phyloP scores from a whole-genome alignment of 208 protist genomes.

The Strigomonas galati region DNA sequence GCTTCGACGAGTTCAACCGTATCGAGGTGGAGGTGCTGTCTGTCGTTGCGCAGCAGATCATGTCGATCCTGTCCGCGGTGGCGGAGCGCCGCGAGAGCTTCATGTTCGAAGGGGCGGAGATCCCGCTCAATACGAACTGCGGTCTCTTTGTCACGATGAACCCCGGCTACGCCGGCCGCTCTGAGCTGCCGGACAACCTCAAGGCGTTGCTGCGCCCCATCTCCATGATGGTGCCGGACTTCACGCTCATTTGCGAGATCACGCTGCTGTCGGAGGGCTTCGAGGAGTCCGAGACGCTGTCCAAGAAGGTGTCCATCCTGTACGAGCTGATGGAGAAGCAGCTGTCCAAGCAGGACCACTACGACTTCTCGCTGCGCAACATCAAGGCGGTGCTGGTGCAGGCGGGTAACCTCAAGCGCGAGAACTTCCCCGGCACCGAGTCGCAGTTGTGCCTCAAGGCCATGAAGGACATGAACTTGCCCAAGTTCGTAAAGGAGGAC shows the following conservation, averaged over 20 bases:
- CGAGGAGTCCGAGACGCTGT: conserved; percentile 90
- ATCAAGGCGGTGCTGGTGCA: conserved; percentile 96
- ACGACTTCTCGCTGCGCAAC: conserved; percentile 98
- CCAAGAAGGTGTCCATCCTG: conserved; percentile 96
- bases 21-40: conserved; percentile 98
- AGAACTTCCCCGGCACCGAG: conserved; percentile 90
- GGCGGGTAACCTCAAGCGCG: conserved; percentile 93
- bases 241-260: conserved; percentile 97
- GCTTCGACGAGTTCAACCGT: conserved; percentile 99
- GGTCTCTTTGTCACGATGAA: conserved; percentile 99
- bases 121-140: conserved; percentile 94
- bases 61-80: conserved; percentile 91
- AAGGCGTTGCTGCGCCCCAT: conserved; percentile 97
- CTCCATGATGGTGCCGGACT: conserved; percentile 99
- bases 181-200: conserved; percentile 98
- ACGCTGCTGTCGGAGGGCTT: conserved; percentile 98
- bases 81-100: conserved; percentile 78
- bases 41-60: conserved; percentile 98
- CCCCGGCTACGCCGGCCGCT: conserved; percentile 97
- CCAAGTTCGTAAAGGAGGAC: conserved; percentile 97
- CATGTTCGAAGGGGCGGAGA: conserved; percentile 93
- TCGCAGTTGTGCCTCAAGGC: conserved; percentile 95
- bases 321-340: conserved; percentile 97
- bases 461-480: conserved; percentile 96
- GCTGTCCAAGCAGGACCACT: conserved; percentile 98